Evolutionary conservation across 2,329 filamentous ascomycete genomes (phyloP).

Genomic region (Aspergillus brunneoviolaceus): DNA sequence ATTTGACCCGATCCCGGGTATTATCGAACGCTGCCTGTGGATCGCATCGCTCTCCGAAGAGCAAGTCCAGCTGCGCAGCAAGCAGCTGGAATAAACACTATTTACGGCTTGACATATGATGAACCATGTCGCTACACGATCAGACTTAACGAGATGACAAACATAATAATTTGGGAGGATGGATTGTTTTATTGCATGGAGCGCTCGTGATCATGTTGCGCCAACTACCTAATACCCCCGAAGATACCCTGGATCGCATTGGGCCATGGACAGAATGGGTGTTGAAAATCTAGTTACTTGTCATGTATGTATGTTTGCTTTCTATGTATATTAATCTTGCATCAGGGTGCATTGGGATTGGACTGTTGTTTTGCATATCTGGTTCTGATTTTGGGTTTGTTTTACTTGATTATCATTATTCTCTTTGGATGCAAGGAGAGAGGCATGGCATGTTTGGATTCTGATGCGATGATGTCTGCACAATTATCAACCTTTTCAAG

Average conservation of each 20-base stretch:
- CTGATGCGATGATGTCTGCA: conserved; percentile 1
- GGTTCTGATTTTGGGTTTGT: background rate
- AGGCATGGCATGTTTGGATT: background rate
- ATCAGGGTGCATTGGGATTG: conserved; percentile 1
- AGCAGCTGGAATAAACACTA: conserved; percentile 38
- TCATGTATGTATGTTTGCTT: background rate
- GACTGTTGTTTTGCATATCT: background rate
- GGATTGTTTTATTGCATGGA: background rate
- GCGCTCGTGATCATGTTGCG: background rate
- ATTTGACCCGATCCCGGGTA: conserved; percentile 57
- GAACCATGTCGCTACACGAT: background rate
- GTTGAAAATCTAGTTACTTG: conserved; percentile 1
- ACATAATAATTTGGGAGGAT: background rate
- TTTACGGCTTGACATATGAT: background rate
- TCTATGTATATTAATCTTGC: conserved; percentile 1
- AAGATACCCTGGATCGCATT: conserved; percentile 6
- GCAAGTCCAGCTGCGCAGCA: conserved; percentile 53
- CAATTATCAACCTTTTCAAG: background rate
- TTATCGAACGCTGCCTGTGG: conserved; percentile 65
- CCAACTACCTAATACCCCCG: conserved; percentile 1
- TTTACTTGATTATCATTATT: background rate
- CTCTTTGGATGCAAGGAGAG: background rate
- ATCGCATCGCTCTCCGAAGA: conserved; percentile 60
- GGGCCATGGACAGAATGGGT: background rate
- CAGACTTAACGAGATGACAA: background rate